These are phyloP conservation scores for Aspergillus viridinutans DNA, from an alignment of 2,329 filamentous ascomycete species.

Conservation along the genomic window DNA sequence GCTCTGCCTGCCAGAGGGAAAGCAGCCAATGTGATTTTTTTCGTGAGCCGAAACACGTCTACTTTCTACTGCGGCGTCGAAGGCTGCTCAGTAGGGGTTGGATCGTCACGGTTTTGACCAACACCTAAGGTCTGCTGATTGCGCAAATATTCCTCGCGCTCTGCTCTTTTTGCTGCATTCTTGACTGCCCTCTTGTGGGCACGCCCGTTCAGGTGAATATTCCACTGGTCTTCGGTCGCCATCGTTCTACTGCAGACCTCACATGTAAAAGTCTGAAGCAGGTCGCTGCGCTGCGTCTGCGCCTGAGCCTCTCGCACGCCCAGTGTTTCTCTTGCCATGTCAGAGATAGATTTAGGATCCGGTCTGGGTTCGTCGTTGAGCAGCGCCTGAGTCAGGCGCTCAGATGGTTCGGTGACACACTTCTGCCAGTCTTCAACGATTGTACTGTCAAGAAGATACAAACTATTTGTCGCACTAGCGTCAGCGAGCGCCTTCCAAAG, in stretches of 20 bases:
- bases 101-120: neutral
- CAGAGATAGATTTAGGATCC: conserved; percentile 54
- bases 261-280: conserved; percentile 55
- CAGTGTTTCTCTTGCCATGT: conserved; percentile 54
- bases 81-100: neutral
- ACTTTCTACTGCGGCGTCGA: neutral
- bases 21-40: neutral
- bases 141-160: conserved; percentile 31
- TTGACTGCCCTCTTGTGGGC: conserved; percentile 57
- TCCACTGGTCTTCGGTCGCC: conserved; percentile 56
- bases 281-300: conserved; percentile 42
- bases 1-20: neutral
- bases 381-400: conserved; percentile 59
- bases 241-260: conserved; percentile 62
- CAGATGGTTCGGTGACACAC: conserved; percentile 63
- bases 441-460: conserved; percentile 81
- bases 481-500: conserved; percentile 65
- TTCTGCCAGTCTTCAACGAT: conserved; percentile 59
- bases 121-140: conserved; percentile 12
- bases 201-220: conserved; percentile 52
- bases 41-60: neutral
- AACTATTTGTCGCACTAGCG: conserved; percentile 48
- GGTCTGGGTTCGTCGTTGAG: conserved; percentile 56
- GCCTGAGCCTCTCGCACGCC: conserved; percentile 52
- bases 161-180: conserved; percentile 24